phyloP scores from a whole-genome alignment of 129 eudicot species.

The Chrysanthemum seticuspe region DNA sequence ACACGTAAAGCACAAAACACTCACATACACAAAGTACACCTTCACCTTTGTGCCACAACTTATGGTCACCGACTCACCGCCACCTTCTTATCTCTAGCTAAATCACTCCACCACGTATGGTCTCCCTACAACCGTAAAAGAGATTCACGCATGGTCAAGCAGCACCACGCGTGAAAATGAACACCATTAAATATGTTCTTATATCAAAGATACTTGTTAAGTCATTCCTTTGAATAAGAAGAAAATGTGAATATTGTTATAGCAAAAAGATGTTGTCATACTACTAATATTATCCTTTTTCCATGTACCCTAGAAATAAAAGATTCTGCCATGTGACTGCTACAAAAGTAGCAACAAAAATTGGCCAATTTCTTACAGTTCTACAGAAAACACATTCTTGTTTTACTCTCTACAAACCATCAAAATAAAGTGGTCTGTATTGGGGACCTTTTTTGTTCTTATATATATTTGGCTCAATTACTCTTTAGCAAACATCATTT shows the following conservation, averaged over 20 bases:
- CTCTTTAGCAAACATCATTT: neutral
- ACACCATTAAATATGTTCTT: too few relatives aligned
- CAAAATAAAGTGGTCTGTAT: constrained; percentile 15
- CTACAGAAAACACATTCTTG: constrained; percentile 35
- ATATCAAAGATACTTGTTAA: too few relatives aligned
- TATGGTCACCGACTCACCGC: too few relatives aligned
- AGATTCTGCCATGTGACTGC: constrained; percentile 45
- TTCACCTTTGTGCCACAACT: too few relatives aligned
- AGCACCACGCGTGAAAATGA: too few relatives aligned
- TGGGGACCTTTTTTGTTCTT: neutral
- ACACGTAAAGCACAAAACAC: too few relatives aligned
- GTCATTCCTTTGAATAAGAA: neutral
- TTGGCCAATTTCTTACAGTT: constrained; percentile 28
- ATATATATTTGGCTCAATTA: constrained; percentile 5
- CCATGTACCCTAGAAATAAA: constrained; percentile 28
- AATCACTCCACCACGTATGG: too few relatives aligned
- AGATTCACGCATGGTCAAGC: too few relatives aligned
- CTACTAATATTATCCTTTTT: constrained; percentile 28
- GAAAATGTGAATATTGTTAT: neutral
- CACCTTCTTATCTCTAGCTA: too few relatives aligned
- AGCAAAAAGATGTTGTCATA: constrained; percentile 13
- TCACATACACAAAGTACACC: too few relatives aligned
- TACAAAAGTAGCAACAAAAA: constrained; percentile 33
- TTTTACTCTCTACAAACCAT: constrained; percentile 25
- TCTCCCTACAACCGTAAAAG: too few relatives aligned